phyloP scores from a whole-genome alignment of 495 filamentous ascomycete species.

The Podospora appendiculata region DNA sequence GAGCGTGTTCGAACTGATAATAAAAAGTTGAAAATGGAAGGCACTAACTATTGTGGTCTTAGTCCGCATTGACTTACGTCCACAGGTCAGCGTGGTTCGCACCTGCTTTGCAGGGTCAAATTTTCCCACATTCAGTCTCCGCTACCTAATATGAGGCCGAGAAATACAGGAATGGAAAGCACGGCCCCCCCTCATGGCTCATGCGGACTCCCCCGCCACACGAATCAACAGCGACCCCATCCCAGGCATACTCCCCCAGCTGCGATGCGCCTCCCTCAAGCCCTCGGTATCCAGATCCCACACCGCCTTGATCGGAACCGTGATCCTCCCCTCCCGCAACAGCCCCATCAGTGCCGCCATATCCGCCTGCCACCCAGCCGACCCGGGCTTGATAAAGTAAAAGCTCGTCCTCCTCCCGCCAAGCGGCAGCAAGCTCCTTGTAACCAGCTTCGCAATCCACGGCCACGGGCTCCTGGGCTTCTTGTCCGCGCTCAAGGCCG shows the following conservation, averaged over 20 bases:
- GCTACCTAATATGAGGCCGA: no score
- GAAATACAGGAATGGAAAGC: no score
- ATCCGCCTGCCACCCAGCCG: conserved; percentile 21
- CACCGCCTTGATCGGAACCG: conserved; percentile 31
- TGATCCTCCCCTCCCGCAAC: conserved; percentile 25
- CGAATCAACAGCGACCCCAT: conserved; percentile 31
- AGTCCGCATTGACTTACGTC: no score
- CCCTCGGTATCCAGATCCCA: conserved; percentile 28
- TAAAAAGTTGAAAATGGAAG: no score
- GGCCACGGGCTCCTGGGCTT: conserved; percentile 5
- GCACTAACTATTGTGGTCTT: no score
- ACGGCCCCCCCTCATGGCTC: no score
- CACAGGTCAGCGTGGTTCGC: no score
- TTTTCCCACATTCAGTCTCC: no score
- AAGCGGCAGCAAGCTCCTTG: conserved; percentile 14
- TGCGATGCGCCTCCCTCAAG: conserved; percentile 30
- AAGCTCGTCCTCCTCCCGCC: conserved; percentile 23
- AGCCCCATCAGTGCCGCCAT: conserved; percentile 24
- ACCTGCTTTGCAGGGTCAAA: no score
- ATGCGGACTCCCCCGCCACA: conserved; percentile 1
- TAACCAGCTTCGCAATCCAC: conserved; percentile 17
- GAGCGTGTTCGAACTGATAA: no score
- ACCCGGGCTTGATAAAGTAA: conserved; percentile 27
- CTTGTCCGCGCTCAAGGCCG: conserved; percentile 5
- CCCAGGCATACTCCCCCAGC: conserved; percentile 26